These are phyloP conservation scores for Globisporangium paddicum DNA, from an alignment of 352 stramenopile genomes.

Conservation along the genomic window DNA sequence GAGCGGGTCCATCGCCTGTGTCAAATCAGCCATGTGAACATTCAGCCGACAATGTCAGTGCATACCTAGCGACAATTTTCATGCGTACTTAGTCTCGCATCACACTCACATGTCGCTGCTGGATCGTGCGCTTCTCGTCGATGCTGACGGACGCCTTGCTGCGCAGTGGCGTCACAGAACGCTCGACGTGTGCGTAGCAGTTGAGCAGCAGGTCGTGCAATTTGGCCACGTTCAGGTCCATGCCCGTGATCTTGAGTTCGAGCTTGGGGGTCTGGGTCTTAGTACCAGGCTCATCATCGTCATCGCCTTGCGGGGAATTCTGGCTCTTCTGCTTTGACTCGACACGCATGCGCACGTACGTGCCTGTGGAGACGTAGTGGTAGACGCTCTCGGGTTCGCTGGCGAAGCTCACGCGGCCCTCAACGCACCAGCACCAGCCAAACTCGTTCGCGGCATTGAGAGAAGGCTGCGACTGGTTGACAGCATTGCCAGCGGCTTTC, in stretches of 20 bases:
- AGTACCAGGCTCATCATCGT: too few species aligned
- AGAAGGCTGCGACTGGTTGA: not conserved
- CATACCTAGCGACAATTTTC: too few species aligned
- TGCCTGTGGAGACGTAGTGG: constrained; percentile 55
- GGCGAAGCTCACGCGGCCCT: constrained; percentile 46
- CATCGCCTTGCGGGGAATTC: not conserved
- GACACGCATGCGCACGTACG: constrained; percentile 29
- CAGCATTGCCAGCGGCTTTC: too few species aligned
- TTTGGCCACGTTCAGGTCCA: constrained; percentile 30
- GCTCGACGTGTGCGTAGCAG: constrained; percentile 49
- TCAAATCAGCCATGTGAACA: not conserved
- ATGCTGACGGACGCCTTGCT: constrained; percentile 38
- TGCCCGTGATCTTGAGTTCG: constrained; percentile 46
- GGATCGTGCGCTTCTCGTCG: constrained; percentile 66
- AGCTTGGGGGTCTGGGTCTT: not conserved
- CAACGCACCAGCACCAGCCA: constrained; percentile 47
- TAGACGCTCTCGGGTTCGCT: constrained; percentile 39
- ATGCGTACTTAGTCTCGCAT: too few species aligned
- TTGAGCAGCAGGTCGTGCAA: constrained; percentile 50
- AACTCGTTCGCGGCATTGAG: constrained; percentile 4
- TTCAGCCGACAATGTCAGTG: not conserved
- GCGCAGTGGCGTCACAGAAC: constrained; percentile 27
- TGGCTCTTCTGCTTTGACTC: not conserved
- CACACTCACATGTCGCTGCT: constrained; percentile 51
- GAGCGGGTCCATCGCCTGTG: constrained; percentile 56